phyloP scores from a whole-genome alignment of 352 stramenopile species.

The Globisporangium echinulatum region DNA sequence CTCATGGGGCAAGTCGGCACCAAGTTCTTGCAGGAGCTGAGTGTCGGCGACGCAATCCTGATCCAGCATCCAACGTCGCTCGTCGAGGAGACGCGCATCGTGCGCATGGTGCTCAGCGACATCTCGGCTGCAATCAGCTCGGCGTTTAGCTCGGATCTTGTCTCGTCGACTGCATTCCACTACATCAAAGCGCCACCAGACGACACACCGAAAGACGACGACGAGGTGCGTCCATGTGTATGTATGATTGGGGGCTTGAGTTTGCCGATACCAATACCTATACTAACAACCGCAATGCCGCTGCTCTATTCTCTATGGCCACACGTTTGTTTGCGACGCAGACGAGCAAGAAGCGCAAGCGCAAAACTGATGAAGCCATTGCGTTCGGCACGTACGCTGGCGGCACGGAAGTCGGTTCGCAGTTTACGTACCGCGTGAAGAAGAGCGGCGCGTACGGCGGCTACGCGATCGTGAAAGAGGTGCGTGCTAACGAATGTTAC shows the following conservation, averaged over 20 bases:
- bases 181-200: constrained; percentile 84
- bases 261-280: too few relatives aligned
- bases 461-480: constrained; percentile 84
- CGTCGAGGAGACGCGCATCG: constrained; percentile 82
- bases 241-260: too few relatives aligned
- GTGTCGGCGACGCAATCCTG: constrained; percentile 79
- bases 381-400: constrained; percentile 88
- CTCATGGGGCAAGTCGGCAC: constrained; percentile 80
- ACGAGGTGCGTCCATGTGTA: constrained; percentile 25
- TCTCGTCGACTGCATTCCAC: constrained; percentile 84
- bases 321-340: background rate
- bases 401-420: constrained; percentile 62
- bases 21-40: constrained; percentile 80
- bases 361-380: constrained; percentile 42
- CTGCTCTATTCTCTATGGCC: too few relatives aligned
- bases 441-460: constrained; percentile 80
- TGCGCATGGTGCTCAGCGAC: constrained; percentile 88
- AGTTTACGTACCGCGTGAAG: constrained; percentile 75
- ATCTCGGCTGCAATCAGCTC: constrained; percentile 81
- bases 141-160: constrained; percentile 84
- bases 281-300: too few relatives aligned
- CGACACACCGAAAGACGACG: constrained; percentile 32
- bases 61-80: constrained; percentile 85
- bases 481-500: too few relatives aligned
- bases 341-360: constrained; percentile 44